These are phyloP conservation scores for Tubosaeta brunneosetosa DNA, from an alignment of 768 basidiomycete species.

Conservation along the genomic window DNA sequence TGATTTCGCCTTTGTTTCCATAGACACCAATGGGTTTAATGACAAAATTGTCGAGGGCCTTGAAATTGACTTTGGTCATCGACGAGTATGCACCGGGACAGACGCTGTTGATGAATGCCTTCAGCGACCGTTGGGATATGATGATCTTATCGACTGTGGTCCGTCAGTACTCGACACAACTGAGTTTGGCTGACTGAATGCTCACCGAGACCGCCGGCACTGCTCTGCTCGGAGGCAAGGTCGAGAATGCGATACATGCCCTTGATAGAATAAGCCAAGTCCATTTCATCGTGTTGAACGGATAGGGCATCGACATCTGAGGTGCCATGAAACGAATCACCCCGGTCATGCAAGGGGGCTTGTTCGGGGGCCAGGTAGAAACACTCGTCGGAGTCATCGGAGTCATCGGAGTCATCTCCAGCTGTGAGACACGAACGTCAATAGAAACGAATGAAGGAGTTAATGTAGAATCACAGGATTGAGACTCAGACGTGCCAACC, in stretches of 20 bases:
- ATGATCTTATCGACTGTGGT: too few species aligned
- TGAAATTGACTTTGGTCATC: slow-evolving; percentile 43
- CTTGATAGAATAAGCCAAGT: too few species aligned
- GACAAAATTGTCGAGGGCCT: too few species aligned
- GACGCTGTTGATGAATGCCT: slow-evolving; percentile 44
- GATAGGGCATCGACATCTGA: slow-evolving; percentile 7
- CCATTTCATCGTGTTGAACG: slow-evolving; percentile 1
- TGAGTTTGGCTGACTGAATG: not conserved
- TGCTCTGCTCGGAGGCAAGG: slow-evolving; percentile 20
- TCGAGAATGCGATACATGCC: too few species aligned
- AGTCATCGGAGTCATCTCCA: slow-evolving; percentile 1
- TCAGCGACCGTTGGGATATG: slow-evolving; percentile 45
- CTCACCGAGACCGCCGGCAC: slow-evolving; percentile 45
- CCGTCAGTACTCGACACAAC: slow-evolving; percentile 16
- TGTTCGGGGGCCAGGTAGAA: slow-evolving; percentile 12
- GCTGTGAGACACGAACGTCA: not conserved
- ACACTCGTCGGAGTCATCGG: slow-evolving; percentile 12
- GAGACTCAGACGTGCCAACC: not conserved
- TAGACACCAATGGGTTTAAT: slow-evolving; percentile 31
- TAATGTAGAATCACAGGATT: not conserved
- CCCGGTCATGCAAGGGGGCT: slow-evolving; percentile 1
- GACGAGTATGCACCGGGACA: slow-evolving; percentile 49
- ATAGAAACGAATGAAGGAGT: slow-evolving; percentile 1
- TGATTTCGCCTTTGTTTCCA: slow-evolving; percentile 49
- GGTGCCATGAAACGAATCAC: slow-evolving; percentile 15